Base-by-base conservation (phyloP, 225 moss, liverwort and hornwort species). In the Rhytidiadelphus loreus region DNA sequence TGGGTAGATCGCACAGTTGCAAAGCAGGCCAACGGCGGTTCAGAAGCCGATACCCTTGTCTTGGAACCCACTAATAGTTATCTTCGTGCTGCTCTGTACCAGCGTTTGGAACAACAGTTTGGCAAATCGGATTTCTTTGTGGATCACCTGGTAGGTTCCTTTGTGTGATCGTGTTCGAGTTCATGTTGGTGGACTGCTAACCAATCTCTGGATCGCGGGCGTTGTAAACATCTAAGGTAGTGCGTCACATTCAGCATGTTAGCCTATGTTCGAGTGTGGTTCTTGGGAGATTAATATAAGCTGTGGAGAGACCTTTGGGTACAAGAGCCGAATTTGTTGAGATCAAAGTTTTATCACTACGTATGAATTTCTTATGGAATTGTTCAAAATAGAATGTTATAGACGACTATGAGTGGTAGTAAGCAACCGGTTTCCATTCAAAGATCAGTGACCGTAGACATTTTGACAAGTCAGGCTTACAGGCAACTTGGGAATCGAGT, bases 31-130 rank as follows among this genome's bases (percentile, higher is more conserved):
- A 85, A 68, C 25, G 83, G 80, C 82, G 88, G 85, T 84, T 85
- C 85, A 63, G 89, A 92, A 83, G 64, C 52, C 59, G 83, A 83
- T 56, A 92, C 90, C 48, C 92, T 95, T 62, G 65, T 92, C 52
- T 90, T 95, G 85, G 95, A 95, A 56, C 92, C 94, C 56, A 90
- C 87, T 78, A 94, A 95, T 85, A 94, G 93, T 86, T 95, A 95
- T 83, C 88, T 95, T 81, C 92, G 92, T 70, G 94, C 92, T 81
- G 93, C 92, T 88, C 88, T 95, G 25, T 92, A 92, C 91, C 94
- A 95, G 83, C 88, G 92, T 77, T 88, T 95, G 90, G 92, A 93
- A 83, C 92, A 95, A 82, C 91, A 93, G 87, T 95, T 91, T 83
- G 92, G 93, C 61, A 95, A 93, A 89, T 90, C 93, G 37, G 85